Evolutionary conservation across 345 rosid species (phyloP), one percentile per base, ranked within the genome.

Genomic region (Durio zibethinus): DNA sequence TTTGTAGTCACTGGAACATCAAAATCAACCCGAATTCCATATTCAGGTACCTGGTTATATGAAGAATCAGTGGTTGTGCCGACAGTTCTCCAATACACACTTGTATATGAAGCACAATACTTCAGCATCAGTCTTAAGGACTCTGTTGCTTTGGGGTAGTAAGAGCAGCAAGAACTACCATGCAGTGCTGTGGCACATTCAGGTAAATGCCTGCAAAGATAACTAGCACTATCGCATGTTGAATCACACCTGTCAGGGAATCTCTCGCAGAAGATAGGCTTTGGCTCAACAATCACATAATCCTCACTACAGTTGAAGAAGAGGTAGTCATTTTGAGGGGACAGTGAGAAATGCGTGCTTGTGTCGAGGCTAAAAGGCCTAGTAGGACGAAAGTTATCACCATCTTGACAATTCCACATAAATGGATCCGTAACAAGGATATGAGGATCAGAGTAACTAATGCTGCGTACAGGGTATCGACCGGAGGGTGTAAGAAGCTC

Each of bases 201-300:
- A 0, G 99, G 99, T 79, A 96, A 82, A 82, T 96, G 94, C 74
- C 99, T 79, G 77, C 99, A 96, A 7, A 92, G 92, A 73, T 93
- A 93, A 66, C 97, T 92, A 12, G 97, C 85, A 76, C 97, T 93
- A 45, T 91, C 99, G 43, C 98, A 93, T 0, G 99, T 89, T 1
- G 97, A 96, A 79, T 93, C 97, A 15, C 99, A 96, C 38, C 88
- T 89, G 15, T 92, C 97, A 0, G 97, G 99, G 84, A 89, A 93
- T 52, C 93, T 82, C 81, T 93, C 93, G 12, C 99, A 93, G 82
- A 92, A 96, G 50, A 91, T 84, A 1, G 97, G 93, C 82, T 87
- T 93, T 0, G 98, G 94, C 86, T 93, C 90, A 1, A 93, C 82
- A 66, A 93, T 92, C 52, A 92, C 94, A 25, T 83, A 82, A 29